Evolutionary conservation across 2,329 filamentous ascomycete genomes (phyloP).

Genomic region (Diplodia intermedia): DNA sequence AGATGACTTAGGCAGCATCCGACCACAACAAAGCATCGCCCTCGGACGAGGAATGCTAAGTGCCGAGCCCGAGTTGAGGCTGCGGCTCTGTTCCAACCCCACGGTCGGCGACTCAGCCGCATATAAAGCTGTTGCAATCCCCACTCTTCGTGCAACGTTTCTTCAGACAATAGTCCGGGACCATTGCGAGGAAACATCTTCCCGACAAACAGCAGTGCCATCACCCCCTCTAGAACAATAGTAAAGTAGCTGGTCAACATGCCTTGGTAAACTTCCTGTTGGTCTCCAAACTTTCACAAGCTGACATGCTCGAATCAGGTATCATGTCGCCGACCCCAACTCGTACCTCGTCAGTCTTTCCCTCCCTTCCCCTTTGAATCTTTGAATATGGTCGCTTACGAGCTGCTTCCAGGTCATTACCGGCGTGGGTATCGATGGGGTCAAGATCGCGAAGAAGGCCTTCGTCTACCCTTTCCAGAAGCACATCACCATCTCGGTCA

Average conservation of each 20-base stretch:
- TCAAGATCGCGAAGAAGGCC: conserved; percentile 77
- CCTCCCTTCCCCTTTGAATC: too few species aligned
- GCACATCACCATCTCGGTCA: conserved; percentile 61
- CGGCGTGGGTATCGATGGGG: conserved; percentile 74
- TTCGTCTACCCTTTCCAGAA: conserved; percentile 50
- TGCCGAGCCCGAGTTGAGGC: not conserved
- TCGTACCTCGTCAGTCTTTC: conserved; percentile 70
- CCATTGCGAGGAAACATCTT: too few species aligned
- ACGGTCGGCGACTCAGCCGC: not conserved
- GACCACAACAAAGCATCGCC: not conserved
- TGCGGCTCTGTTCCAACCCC: not conserved
- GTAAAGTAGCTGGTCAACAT: not conserved
- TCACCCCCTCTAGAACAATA: too few species aligned
- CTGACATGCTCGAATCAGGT: conserved; percentile 47
- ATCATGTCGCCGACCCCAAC: conserved; percentile 75
- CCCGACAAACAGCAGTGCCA: too few species aligned
- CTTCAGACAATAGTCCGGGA: not conserved
- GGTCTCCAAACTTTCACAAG: not conserved
- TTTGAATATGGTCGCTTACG: not conserved
- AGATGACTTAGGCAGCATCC: not conserved
- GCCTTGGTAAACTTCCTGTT: conserved; percentile 1
- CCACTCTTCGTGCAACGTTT: not conserved
- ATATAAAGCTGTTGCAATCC: conserved; percentile 10
- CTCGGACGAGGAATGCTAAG: conserved; percentile 5
- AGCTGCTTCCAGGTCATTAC: conserved; percentile 64